Conservation (phyloP, 495 filamentous ascomycete genomes). For the Extremus antarcticus region DNA sequence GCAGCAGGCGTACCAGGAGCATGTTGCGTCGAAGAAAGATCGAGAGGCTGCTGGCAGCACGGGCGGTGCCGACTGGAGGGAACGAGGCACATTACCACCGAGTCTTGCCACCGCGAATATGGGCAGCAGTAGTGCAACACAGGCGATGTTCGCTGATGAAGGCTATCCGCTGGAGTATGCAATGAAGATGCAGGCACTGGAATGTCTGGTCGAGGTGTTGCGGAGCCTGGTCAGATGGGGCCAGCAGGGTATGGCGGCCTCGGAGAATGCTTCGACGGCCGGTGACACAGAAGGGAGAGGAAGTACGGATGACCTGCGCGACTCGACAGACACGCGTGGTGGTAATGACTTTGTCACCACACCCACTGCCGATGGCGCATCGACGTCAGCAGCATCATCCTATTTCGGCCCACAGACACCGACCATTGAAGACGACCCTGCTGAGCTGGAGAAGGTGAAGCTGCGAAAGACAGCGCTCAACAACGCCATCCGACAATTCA, state of each 20-base stretch:
- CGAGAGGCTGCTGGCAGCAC: constrained; percentile 23
- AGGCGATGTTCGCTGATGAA: constrained; percentile 46
- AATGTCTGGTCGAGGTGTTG: constrained; percentile 77
- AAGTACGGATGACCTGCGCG: constrained; percentile 64
- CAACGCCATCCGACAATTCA: constrained; percentile 85
- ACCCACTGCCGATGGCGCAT: neutral
- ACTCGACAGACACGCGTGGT: constrained; percentile 63
- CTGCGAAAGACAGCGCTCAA: constrained; percentile 83
- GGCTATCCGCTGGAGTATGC: constrained; percentile 75
- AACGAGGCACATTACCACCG: constrained; percentile 72
- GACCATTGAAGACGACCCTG: constrained; percentile 75
- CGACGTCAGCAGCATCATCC: neutral
- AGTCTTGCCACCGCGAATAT: constrained; percentile 72
- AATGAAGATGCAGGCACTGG: constrained; percentile 77
- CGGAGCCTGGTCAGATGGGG: constrained; percentile 90
- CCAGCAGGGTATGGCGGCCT: constrained; percentile 57
- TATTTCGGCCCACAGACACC: constrained; percentile 52
- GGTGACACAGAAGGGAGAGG: constrained; percentile 45
- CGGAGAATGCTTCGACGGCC: constrained; percentile 28
- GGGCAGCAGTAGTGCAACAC: constrained; percentile 17
- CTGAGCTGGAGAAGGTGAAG: constrained; percentile 84
- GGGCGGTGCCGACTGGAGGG: constrained; percentile 70
- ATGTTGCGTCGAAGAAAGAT: constrained; percentile 47
- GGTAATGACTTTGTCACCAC: neutral
- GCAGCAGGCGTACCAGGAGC: constrained; percentile 76